A percentile compares a stretch with the other conserved stretches of the same genome.
phyloP scores from a whole-genome alignment of 345 rosid genomes.

The Hypericum perforatum region DNA sequence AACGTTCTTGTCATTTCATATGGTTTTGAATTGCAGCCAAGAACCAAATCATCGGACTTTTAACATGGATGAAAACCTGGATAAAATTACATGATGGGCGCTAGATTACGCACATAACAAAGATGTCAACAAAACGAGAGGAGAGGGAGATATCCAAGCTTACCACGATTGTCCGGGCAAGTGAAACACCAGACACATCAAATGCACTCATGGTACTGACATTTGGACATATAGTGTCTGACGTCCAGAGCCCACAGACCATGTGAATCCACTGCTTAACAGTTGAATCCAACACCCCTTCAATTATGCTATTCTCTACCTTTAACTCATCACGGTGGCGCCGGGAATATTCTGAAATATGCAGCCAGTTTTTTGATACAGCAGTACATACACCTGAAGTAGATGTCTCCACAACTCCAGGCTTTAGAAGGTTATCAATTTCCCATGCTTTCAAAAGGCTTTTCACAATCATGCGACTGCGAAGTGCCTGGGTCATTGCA shows the following conservation, averaged over 20 bases:
- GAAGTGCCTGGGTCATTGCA: conserved; percentile 38
- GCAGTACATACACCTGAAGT: conserved; percentile 14
- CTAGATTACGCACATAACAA: too few relatives aligned
- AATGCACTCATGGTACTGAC: conserved; percentile 47
- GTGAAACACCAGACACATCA: conserved; percentile 36
- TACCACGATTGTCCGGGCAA: conserved; percentile 25
- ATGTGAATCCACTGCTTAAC: conserved; percentile 49
- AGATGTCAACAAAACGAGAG: background rate
- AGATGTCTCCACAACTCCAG: conserved; percentile 16
- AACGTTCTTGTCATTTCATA: too few relatives aligned
- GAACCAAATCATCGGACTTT: too few relatives aligned
- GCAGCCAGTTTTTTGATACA: conserved; percentile 12
- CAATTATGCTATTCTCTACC: conserved; percentile 31
- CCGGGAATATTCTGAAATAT: conserved; percentile 9
- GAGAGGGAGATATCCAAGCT: background rate
- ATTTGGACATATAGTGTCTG: conserved; percentile 43
- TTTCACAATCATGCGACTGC: conserved; percentile 27
- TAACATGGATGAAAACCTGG: too few relatives aligned
- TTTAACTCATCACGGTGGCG: conserved; percentile 11
- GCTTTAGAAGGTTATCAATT: conserved; percentile 18
- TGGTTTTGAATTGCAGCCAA: too few relatives aligned
- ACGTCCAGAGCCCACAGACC: conserved; percentile 54
- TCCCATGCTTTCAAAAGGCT: conserved; percentile 37
- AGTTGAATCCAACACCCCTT: conserved; percentile 28
- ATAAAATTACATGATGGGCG: too few relatives aligned